Conservation (phyloP, 2,329 filamentous ascomycete species). For the Diaporthe ampelina region DNA sequence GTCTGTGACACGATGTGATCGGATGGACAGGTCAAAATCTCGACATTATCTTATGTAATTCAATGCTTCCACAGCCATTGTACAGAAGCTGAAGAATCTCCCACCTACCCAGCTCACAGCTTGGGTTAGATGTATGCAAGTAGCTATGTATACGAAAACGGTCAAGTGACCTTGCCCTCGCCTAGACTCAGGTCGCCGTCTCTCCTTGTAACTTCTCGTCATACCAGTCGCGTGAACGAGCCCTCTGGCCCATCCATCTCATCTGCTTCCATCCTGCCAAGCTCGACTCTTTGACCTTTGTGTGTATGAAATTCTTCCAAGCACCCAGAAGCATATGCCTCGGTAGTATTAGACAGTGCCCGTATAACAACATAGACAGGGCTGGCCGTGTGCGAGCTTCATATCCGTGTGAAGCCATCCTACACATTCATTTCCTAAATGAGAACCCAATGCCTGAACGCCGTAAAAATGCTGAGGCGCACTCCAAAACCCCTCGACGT, state of each 20-base stretch:
- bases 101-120: slow-evolving; percentile 13
- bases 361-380: background rate
- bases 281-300: background rate
- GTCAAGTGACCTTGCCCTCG: slow-evolving; percentile 19
- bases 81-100: background rate
- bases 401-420: slow-evolving; percentile 21
- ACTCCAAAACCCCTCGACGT: background rate
- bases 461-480: slow-evolving; percentile 27
- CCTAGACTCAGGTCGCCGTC: slow-evolving; percentile 7
- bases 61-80: slow-evolving; percentile 17
- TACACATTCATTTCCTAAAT: slow-evolving; percentile 26
- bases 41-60: slow-evolving; percentile 2
- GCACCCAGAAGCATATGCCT: background rate
- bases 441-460: slow-evolving; percentile 25
- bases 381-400: slow-evolving; percentile 4
- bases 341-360: slow-evolving; percentile 17
- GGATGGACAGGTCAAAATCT: background rate
- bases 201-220: background rate
- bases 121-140: slow-evolving; percentile 9
- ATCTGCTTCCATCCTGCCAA: background rate
- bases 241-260: background rate
- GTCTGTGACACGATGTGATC: background rate
- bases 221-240: background rate
- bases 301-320: background rate
- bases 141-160: slow-evolving; percentile 27